These are phyloP conservation scores for Xenosphaeropsis pyriputrescens DNA, from an alignment of 2,329 filamentous ascomycete genomes.

Conservation along the genomic window DNA sequence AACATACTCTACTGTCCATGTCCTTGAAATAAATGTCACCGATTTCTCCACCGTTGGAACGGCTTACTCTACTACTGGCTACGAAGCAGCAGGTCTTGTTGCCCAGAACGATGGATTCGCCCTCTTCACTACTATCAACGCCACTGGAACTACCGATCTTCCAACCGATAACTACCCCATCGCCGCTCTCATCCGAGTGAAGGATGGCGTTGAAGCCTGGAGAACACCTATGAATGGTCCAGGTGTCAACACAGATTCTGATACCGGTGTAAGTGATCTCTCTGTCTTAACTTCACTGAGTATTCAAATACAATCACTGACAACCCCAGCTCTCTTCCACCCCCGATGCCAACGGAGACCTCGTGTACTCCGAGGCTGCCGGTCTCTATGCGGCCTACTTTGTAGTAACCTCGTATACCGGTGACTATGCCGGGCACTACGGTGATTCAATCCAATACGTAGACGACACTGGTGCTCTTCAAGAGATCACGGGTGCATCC, in stretches of 20 bases:
- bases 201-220: conserved; percentile 36
- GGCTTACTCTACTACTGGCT: conserved; percentile 33
- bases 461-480: conserved; percentile 28
- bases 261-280: no score
- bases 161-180: conserved; percentile 33
- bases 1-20: conserved; percentile 36
- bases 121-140: conserved; percentile 36
- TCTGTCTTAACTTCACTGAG: no score
- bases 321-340: conserved; percentile 29
- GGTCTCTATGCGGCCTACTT: conserved; percentile 47
- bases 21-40: conserved; percentile 37
- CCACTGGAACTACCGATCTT: conserved; percentile 31
- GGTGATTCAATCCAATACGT: conserved; percentile 41
- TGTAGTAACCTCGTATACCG: conserved; percentile 41
- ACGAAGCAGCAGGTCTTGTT: conserved; percentile 45
- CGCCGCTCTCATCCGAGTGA: conserved; percentile 43
- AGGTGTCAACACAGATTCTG: conserved; percentile 25
- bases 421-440: conserved; percentile 37
- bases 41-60: conserved; percentile 38
- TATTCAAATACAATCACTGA: no score
- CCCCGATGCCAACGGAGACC: conserved; percentile 46
- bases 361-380: conserved; percentile 40
- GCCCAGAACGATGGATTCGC: conserved; percentile 49
- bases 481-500: conserved; percentile 30
- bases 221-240: conserved; percentile 45